Base-by-base conservation (phyloP, 345 rosid species). In the Arabidopsis arenosa region DNA sequence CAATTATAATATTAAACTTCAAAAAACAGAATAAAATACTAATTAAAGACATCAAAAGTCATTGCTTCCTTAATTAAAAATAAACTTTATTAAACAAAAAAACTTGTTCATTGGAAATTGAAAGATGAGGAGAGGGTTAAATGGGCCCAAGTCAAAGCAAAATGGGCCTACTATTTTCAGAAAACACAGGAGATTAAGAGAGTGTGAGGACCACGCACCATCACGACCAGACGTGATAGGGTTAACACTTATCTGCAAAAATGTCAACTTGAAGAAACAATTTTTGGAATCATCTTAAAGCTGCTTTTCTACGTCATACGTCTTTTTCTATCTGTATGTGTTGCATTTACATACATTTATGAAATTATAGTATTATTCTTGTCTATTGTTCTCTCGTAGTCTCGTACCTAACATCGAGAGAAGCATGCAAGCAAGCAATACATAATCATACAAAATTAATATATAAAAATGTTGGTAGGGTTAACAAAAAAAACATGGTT, bases 251-350 rank as follows among this genome's bases (percentile, higher is more conserved):
- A 72, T 78, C 77, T 47, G 73, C 59, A 59, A 77, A 48, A 65
- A 78, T 78, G 76, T 78, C 73, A 72, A 78, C 73, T 72, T 66
- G 81, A 77, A 77, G 81, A 57, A 77, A 72, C 62, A 39, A 17
- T 9, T 33, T 75, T 76, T 69, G 80, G 80, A 76, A 63, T 76
- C 75, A 55, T 69, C 64, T 30, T 15, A 5, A 70, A 63, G 75
- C 70, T 69, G 80, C 35, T 35, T 69, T 76, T 76, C 59, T 69
- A 76, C 80, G 80, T 54, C 51, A 35, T 10, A 76, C 65, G 80
- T 76, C 75, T 54, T 54, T 62, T 69, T 76, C 80, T 69, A 35
- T 54, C 23, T 62, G 62, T 57, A 66, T 48, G 51, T 51, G 43
- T 64, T 45, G 58, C 60, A 44, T 74, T 35, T 65, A 35, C 18